A percentile compares a stretch with the other conserved stretches of the same genome.
These are phyloP conservation scores for Cyclotella atomus DNA, from an alignment of 108 stramenopile genomes.

Conservation along the genomic window DNA sequence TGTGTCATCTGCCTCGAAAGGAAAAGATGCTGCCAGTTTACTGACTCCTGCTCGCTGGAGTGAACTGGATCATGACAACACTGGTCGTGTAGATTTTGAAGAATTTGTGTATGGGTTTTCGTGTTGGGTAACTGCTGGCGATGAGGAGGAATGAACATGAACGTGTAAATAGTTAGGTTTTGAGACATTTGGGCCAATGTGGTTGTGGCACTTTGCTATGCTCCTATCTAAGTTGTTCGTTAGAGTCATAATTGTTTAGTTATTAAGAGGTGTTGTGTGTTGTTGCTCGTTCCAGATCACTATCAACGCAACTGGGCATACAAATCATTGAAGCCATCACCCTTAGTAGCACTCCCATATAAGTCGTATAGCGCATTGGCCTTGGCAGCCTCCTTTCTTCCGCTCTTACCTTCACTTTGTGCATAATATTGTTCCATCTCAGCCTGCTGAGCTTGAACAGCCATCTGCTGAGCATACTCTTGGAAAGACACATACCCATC, in stretches of 20 bases:
- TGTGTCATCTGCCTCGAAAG: conserved; percentile 22
- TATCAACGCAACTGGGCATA: conserved; percentile 50
- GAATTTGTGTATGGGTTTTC: conserved; percentile 55
- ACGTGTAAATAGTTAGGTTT: background rate
- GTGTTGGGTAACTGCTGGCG: conserved; percentile 45
- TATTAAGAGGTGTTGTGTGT: too few relatives aligned
- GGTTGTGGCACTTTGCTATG: too few relatives aligned
- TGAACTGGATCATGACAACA: conserved; percentile 48
- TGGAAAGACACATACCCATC: conserved; percentile 94
- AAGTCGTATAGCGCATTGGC: conserved; percentile 49
- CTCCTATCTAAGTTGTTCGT: too few relatives aligned
- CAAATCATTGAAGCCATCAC: conserved; percentile 55
- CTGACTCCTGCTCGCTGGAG: conserved; percentile 51
- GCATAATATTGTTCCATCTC: conserved; percentile 66
- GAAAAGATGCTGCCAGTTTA: conserved; percentile 48
- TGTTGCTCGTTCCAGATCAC: too few relatives aligned
- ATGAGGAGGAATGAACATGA: conserved; percentile 41
- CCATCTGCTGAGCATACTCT: conserved; percentile 93
- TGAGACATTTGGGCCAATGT: background rate
- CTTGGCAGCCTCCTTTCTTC: conserved; percentile 49
- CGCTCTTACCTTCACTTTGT: conserved; percentile 42
- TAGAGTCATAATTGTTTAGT: too few relatives aligned
- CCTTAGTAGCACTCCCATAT: conserved; percentile 42
- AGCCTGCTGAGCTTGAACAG: conserved; percentile 82
- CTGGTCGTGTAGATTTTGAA: conserved; percentile 50